These are phyloP conservation scores for Candida stauntonica DNA, from an alignment of 805 yeast species.

Conservation along the genomic window DNA sequence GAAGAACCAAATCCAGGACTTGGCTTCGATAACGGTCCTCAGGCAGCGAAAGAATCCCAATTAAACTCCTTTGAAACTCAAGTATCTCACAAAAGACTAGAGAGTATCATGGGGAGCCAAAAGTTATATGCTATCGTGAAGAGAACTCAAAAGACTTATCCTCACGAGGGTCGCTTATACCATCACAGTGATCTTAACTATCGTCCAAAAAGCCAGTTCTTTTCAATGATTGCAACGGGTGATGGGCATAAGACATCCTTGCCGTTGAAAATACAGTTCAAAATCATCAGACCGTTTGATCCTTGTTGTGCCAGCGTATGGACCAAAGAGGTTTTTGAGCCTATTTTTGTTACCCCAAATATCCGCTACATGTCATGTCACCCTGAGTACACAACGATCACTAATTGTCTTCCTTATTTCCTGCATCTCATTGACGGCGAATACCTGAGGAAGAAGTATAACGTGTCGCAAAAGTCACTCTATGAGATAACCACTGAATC, in stretches of 20 bases:
- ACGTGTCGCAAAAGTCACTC: not conserved
- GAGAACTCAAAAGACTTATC: not conserved
- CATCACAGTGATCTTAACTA: not conserved
- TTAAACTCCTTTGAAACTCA: too few species aligned
- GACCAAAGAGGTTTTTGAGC: not conserved
- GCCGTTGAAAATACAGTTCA: not conserved
- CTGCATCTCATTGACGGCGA: not conserved
- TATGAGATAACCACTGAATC: not conserved
- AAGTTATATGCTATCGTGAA: not conserved
- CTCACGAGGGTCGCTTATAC: not conserved
- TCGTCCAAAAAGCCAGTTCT: not conserved
- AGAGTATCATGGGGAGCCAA: not conserved
- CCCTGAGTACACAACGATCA: not conserved
- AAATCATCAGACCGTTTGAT: not conserved
- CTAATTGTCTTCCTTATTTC: not conserved
- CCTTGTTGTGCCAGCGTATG: not conserved
- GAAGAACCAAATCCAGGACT: too few species aligned
- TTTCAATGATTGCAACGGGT: not conserved
- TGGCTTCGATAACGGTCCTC: too few species aligned
- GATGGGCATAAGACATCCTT: not conserved
- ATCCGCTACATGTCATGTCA: not conserved
- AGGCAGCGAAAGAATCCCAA: too few species aligned
- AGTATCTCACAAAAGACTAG: not conserved
- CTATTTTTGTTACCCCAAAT: not conserved
- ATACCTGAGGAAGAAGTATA: not conserved